phyloP scores from a whole-genome alignment of 2,329 filamentous ascomycete genomes.

The Helotiales sp. region DNA sequence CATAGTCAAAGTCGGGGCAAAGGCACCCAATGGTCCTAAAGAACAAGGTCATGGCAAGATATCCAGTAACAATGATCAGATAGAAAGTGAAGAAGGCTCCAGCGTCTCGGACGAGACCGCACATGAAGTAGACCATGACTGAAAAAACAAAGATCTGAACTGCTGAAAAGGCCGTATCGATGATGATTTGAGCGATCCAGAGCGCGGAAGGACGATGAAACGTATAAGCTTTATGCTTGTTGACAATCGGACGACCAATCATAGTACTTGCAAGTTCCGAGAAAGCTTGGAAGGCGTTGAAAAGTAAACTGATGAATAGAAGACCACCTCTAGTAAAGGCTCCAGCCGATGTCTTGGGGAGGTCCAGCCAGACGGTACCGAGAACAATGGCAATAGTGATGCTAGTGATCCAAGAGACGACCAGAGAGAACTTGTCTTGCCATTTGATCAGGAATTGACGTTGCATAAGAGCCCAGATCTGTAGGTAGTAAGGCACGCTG shows the following conservation, averaged over 20 bases:
- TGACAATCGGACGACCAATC: conserved; percentile 73
- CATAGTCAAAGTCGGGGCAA: conserved; percentile 81
- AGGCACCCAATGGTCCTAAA: conserved; percentile 74
- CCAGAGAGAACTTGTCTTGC: conserved; percentile 78
- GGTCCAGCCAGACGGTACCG: conserved; percentile 75
- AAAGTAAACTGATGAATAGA: conserved; percentile 76
- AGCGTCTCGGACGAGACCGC: conserved; percentile 64
- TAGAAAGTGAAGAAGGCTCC: conserved; percentile 79
- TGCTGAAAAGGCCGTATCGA: conserved; percentile 72
- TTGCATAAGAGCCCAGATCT: conserved; percentile 81
- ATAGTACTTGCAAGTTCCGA: conserved; percentile 75
- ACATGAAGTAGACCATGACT: conserved; percentile 80
- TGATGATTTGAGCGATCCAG: conserved; percentile 80
- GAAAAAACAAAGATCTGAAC: conserved; percentile 71
- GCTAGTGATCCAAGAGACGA: conserved; percentile 68
- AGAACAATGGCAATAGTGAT: conserved; percentile 77
- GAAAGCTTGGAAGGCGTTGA: conserved; percentile 87
- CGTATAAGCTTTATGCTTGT: conserved; percentile 81
- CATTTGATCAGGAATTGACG: conserved; percentile 84
- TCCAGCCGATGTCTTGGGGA: conserved; percentile 64
- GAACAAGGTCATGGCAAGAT: conserved; percentile 74
- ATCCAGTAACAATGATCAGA: conserved; percentile 66
- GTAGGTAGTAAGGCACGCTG: conserved; percentile 77
- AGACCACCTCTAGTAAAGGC: conserved; percentile 82
- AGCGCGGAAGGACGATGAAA: conserved; percentile 81